Evolutionary conservation across 2,329 filamentous ascomycete genomes (phyloP).

Genomic region (Chaetomium sp.): DNA sequence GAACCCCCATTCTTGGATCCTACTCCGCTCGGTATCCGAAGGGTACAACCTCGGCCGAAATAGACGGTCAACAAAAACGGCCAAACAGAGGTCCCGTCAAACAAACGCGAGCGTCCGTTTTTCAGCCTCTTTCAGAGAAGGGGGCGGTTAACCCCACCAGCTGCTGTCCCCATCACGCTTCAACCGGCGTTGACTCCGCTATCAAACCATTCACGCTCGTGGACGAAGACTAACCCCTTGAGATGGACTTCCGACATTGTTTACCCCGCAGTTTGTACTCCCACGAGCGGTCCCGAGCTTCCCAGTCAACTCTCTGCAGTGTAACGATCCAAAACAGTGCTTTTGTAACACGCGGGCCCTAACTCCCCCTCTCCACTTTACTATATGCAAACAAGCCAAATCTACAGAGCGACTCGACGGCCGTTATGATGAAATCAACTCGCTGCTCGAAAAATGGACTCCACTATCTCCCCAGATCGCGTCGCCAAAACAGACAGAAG

Average conservation of each 20-base stretch:
- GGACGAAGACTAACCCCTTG: no score
- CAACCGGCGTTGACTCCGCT: no score
- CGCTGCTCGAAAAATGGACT: slow-evolving; percentile 58
- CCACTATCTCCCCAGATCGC: slow-evolving; percentile 69
- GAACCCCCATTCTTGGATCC: slow-evolving; percentile 11
- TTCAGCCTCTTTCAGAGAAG: no score
- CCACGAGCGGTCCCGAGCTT: no score
- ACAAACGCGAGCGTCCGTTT: no score
- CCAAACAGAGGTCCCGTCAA: neutral
- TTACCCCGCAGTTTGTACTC: no score
- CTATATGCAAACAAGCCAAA: slow-evolving; percentile 7
- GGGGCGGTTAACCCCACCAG: no score
- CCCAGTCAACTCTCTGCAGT: no score
- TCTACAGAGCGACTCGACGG: neutral
- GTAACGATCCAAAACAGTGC: neutral
- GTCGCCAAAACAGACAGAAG: slow-evolving; percentile 72
- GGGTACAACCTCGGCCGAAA: slow-evolving; percentile 5
- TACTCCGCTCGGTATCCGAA: neutral
- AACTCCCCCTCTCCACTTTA: neutral
- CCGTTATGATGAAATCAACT: slow-evolving; percentile 3
- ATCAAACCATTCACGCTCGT: no score
- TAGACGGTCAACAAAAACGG: neutral
- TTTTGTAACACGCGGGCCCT: neutral
- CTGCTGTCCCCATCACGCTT: no score
- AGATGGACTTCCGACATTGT: no score